Conservation (phyloP, 345 rosid species). For the Draba incana region DNA sequence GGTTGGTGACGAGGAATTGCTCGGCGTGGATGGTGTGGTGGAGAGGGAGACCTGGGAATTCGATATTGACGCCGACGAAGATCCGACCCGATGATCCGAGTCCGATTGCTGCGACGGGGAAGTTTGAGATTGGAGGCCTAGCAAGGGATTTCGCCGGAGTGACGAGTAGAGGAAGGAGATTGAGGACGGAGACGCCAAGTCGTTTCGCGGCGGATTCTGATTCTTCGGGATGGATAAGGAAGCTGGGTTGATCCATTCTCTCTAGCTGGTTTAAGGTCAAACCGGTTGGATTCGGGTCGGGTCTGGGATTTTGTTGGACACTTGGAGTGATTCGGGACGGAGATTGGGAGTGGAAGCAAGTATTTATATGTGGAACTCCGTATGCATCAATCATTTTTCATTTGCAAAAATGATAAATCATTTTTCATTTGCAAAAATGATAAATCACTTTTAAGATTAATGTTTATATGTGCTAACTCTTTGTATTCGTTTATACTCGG, state of each 20-base stretch:
- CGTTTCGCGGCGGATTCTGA: slow-evolving; percentile 12
- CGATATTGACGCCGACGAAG: slow-evolving; percentile 76
- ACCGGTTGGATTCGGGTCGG: neutral
- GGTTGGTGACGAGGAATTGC: slow-evolving; percentile 85
- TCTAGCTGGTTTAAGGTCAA: neutral
- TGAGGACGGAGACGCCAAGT: slow-evolving; percentile 10
- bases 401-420: no score
- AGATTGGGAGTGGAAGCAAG: neutral
- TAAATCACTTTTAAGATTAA: no score
- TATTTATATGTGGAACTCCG: neutral
- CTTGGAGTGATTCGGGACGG: slow-evolving; percentile 4
- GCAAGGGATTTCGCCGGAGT: slow-evolving; percentile 42
- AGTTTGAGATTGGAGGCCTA: slow-evolving; percentile 76
- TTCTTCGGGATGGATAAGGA: slow-evolving; percentile 14
- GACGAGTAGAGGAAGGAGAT: slow-evolving; percentile 9
- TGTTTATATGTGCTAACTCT: no score
- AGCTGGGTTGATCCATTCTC: slow-evolving; percentile 21
- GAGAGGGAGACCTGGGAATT: slow-evolving; percentile 89
- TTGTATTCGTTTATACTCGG: no score
- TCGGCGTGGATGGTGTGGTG: slow-evolving; percentile 87
- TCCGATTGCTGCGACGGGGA: slow-evolving; percentile 64
- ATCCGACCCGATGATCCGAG: slow-evolving; percentile 79
- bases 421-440: no score
- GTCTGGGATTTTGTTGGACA: neutral
- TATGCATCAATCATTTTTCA: no score